Conservation (phyloP, 2,329 filamentous ascomycete genomes). For the Rhynchosporium graminicola region DNA sequence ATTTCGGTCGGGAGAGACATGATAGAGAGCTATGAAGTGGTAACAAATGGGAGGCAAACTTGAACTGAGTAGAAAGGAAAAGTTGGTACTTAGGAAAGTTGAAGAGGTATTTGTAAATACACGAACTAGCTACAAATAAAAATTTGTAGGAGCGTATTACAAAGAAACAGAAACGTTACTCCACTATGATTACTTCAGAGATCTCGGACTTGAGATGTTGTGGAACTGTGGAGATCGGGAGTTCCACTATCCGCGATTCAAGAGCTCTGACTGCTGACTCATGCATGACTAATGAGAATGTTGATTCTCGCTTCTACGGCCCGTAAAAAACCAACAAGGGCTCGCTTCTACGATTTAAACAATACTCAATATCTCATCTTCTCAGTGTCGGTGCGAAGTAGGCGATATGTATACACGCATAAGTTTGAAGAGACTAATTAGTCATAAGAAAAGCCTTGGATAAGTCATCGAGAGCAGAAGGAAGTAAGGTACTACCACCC, state of each 20-base stretch:
- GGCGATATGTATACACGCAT: too few species aligned
- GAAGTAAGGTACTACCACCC: too few species aligned
- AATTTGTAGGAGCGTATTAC: slow-evolving; percentile 2
- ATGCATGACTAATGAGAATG: slow-evolving; percentile 10
- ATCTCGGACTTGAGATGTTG: slow-evolving; percentile 13
- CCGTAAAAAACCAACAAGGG: neutral
- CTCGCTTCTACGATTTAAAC: neutral
- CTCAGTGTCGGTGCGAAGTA: neutral
- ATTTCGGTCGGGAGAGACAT: slow-evolving; percentile 34
- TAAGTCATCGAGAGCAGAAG: too few species aligned
- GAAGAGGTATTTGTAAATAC: neutral
- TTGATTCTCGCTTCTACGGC: neutral
- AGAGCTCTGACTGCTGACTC: neutral
- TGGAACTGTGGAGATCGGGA: slow-evolving; percentile 11
- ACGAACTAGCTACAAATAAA: neutral
- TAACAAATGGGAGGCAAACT: neutral
- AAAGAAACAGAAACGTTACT: slow-evolving; percentile 12
- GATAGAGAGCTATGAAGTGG: slow-evolving; percentile 1
- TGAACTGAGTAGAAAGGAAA: neutral
- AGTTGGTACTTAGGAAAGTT: neutral
- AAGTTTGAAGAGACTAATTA: too few species aligned
- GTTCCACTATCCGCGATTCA: slow-evolving; percentile 11
- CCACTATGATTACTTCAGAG: slow-evolving; percentile 12
- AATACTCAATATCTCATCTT: neutral
- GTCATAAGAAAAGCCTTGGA: too few species aligned